phyloP scores from a whole-genome alignment of 495 filamentous ascomycete genomes.

The Lasiosphaeria ovina region DNA sequence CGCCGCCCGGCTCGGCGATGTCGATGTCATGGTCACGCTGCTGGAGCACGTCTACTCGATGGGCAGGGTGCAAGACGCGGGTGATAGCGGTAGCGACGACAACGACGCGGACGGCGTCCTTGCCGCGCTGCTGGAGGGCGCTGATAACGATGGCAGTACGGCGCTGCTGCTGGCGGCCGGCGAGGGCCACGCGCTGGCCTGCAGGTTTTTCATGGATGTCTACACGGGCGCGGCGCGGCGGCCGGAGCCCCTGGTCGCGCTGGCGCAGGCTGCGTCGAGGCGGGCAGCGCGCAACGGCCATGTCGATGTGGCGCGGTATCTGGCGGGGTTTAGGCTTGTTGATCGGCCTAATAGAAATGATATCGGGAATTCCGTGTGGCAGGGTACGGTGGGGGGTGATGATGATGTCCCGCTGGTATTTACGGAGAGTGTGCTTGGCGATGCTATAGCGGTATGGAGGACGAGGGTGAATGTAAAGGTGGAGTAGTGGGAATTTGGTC shows the following conservation, averaged over 20 bases:
- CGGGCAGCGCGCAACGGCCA: neutral
- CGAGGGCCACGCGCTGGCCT: neutral
- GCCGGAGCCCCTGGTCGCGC: neutral
- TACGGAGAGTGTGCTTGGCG: neutral
- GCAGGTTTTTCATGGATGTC: neutral
- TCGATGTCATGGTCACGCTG: neutral
- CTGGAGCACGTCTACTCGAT: neutral
- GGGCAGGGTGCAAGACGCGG: neutral
- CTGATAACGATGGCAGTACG: conserved; percentile 1
- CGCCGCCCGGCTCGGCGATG: neutral
- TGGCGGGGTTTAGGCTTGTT: neutral
- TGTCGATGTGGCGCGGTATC: neutral
- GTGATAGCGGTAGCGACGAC: neutral
- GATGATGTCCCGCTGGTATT: neutral
- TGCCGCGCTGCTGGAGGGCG: neutral
- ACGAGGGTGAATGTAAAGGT: neutral
- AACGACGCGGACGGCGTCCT: neutral
- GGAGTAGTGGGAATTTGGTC: neutral
- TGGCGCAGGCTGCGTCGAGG: neutral
- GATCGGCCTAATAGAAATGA: neutral
- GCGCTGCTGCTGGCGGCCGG: conserved; percentile 1
- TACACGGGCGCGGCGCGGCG: neutral
- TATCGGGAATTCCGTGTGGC: neutral
- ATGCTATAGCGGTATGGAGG: neutral
- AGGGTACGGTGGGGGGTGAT: neutral